Evolutionary conservation across 495 filamentous ascomycete genomes (phyloP).

Genomic region (Saxispiralis lemnorum): DNA sequence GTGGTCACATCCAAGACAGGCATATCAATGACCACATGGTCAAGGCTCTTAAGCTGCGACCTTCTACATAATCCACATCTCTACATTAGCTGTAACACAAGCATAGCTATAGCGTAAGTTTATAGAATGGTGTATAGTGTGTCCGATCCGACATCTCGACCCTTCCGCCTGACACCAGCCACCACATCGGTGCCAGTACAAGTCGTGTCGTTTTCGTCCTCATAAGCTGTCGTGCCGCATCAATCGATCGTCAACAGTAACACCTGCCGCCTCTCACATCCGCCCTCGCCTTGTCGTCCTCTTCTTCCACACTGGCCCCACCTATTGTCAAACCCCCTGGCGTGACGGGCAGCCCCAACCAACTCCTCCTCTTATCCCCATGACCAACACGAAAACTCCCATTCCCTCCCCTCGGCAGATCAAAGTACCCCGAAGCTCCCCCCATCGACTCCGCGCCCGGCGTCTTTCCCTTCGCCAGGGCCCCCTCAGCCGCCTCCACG

Average conservation of each 20-base stretch:
- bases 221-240: too few relatives aligned
- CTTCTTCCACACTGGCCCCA: constrained; percentile 20
- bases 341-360: constrained; percentile 40
- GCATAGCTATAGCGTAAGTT: too few relatives aligned
- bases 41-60: too few relatives aligned
- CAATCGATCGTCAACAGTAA: constrained; percentile 21
- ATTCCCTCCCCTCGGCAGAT: constrained; percentile 18
- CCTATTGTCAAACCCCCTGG: constrained; percentile 24
- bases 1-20: too few relatives aligned
- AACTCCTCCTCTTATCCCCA: constrained; percentile 41
- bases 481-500: constrained; percentile 35
- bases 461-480: constrained; percentile 13
- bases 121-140: too few relatives aligned
- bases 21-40: too few relatives aligned
- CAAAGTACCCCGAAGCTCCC: constrained; percentile 22
- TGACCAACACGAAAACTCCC: constrained; percentile 43
- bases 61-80: too few relatives aligned
- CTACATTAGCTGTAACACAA: too few relatives aligned
- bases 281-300: constrained; percentile 19
- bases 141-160: too few relatives aligned
- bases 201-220: too few relatives aligned
- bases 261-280: constrained; percentile 29
- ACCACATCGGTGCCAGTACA: too few relatives aligned
- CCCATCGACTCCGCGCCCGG: constrained; percentile 21
- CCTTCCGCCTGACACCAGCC: too few relatives aligned